A percentile compares a stretch with the other conserved stretches of the same genome.
Evolutionary conservation across 2,329 filamentous ascomycete species (phyloP).

Genomic region (Triangularia setosa): DNA sequence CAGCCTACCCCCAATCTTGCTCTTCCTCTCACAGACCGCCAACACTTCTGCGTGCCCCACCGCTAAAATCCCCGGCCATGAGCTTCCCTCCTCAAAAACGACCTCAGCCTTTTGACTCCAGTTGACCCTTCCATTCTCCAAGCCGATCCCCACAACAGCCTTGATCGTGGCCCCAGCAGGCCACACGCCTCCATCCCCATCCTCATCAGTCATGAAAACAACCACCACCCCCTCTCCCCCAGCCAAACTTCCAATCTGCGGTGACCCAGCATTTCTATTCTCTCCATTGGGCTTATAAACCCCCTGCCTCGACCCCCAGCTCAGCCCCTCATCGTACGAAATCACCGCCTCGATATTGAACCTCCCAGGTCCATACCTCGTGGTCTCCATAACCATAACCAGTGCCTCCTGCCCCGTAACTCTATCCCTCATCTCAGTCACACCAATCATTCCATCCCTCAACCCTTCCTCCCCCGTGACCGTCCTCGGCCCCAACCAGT

Average conservation of each 20-base stretch:
- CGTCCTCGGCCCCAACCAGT: slow-evolving; percentile 39
- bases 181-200: neutral
- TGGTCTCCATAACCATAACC: slow-evolving; percentile 46
- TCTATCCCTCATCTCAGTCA: slow-evolving; percentile 32
- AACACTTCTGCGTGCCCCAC: neutral
- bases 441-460: slow-evolving; percentile 44
- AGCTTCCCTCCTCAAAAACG: neutral
- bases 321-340: slow-evolving; percentile 41
- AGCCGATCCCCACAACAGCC: neutral
- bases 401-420: slow-evolving; percentile 33
- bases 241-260: neutral
- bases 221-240: neutral
- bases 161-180: neutral
- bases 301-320: slow-evolving; percentile 39
- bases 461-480: slow-evolving; percentile 36
- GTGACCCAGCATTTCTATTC: neutral
- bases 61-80: neutral
- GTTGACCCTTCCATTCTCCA: neutral
- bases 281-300: neutral
- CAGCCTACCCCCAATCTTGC: neutral
- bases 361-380: slow-evolving; percentile 30
- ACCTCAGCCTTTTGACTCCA: neutral
- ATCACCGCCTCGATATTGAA: slow-evolving; percentile 44
- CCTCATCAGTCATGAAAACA: neutral
- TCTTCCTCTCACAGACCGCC: neutral